A percentile compares a stretch with the other conserved stretches of the same genome.
Conservation (phyloP, 805 yeast species). For the Myxozyma vanderwaltii region DNA sequence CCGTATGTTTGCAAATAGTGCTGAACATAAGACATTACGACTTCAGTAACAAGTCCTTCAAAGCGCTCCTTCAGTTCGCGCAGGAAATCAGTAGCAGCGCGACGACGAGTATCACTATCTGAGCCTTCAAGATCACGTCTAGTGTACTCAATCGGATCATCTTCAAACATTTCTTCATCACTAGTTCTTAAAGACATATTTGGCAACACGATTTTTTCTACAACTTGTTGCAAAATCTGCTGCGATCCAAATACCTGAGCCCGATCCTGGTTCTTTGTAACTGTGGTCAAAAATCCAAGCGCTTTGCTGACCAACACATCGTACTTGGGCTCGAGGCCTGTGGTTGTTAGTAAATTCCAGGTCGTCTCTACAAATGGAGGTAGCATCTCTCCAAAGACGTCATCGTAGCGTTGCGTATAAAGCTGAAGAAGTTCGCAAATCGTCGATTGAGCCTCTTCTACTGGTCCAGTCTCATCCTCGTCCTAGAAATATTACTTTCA, state of each 20-base stretch:
- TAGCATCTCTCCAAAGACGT: conserved; percentile 78
- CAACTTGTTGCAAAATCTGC: conserved; percentile 68
- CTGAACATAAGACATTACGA: conserved; percentile 71
- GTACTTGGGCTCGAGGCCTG: conserved; percentile 71
- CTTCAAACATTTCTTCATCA: conserved; percentile 93
- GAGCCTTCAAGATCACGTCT: conserved; percentile 94
- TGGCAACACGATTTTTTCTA: conserved; percentile 84
- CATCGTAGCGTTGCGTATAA: conserved; percentile 89
- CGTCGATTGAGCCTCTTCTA: conserved; percentile 74
- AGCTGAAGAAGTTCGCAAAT: conserved; percentile 83
- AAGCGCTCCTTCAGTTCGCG: conserved; percentile 81
- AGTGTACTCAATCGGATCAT: conserved; percentile 92
- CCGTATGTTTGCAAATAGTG: conserved; percentile 60
- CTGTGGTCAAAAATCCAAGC: conserved; percentile 77
- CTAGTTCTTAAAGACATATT: conserved; percentile 79
- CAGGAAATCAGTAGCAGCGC: conserved; percentile 89
- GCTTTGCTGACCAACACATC: conserved; percentile 84
- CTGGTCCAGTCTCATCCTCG: conserved; percentile 62
- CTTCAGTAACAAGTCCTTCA: conserved; percentile 70
- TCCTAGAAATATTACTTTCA: conserved; percentile 38
- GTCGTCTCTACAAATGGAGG: conserved; percentile 76
- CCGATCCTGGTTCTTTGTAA: conserved; percentile 69
- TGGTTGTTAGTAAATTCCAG: conserved; percentile 72
- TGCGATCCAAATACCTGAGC: conserved; percentile 59
- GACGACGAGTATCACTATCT: conserved; percentile 87